These are phyloP conservation scores for Gnomoniopsis sp. DNA, from an alignment of 2,329 filamentous ascomycete genomes.

Conservation along the genomic window DNA sequence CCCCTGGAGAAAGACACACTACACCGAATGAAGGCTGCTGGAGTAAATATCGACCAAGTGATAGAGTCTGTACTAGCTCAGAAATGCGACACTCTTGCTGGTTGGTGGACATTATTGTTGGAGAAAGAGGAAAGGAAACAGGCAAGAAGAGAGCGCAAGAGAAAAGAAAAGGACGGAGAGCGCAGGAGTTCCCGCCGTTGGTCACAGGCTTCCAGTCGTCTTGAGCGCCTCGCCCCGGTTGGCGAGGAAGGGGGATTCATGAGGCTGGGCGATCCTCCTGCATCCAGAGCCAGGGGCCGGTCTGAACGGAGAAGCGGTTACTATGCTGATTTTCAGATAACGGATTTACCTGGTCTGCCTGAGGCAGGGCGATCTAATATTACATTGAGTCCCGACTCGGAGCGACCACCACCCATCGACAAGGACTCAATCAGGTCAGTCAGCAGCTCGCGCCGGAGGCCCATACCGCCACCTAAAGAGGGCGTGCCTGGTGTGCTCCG, in stretches of 20 bases:
- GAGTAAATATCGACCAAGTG: conserved; percentile 89
- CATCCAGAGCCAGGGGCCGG: conserved; percentile 70
- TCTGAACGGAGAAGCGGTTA: conserved; percentile 72
- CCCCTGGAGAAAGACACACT: conserved; percentile 85
- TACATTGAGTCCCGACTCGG: conserved; percentile 41
- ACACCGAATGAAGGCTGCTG: conserved; percentile 87
- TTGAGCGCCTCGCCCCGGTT: conserved; percentile 78
- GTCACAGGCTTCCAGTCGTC: conserved; percentile 83
- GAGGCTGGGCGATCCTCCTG: conserved; percentile 40
- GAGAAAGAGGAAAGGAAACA: conserved; percentile 95
- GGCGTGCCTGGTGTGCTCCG: conserved; percentile 58
- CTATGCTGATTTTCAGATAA: conserved; percentile 59
- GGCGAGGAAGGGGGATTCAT: conserved; percentile 66
- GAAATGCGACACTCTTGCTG: conserved; percentile 83
- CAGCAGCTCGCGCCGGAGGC: conserved; percentile 72
- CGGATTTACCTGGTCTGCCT: conserved; percentile 74
- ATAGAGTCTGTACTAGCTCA: conserved; percentile 92
- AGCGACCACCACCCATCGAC: conserved; percentile 62
- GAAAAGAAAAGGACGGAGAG: conserved; percentile 80
- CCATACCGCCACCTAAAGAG: conserved; percentile 85
- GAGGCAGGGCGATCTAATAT: conserved; percentile 51
- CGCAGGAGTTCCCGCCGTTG: conserved; percentile 75
- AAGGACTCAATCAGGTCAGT: conserved; percentile 73
- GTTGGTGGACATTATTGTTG: conserved; percentile 93
- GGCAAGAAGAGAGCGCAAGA: conserved; percentile 70